Evolutionary conservation across 1,284 basidiomycete species (phyloP).

Genomic region (Irpex sp.): DNA sequence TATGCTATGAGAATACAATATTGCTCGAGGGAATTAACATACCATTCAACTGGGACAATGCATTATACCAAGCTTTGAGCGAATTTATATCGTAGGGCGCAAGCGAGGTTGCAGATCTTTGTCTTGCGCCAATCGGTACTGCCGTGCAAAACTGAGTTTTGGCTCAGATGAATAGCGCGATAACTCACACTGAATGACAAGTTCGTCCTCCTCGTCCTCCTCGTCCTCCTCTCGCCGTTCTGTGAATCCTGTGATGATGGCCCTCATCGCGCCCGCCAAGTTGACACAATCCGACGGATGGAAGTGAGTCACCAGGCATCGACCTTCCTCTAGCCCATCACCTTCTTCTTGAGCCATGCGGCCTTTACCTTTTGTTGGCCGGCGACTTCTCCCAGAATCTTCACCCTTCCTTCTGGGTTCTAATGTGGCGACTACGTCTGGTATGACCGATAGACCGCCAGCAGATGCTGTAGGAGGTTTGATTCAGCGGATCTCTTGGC

Average conservation of each 20-base stretch:
- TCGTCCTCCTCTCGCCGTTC: conserved; percentile 23
- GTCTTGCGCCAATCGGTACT: conserved; percentile 30
- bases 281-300: conserved; percentile 56
- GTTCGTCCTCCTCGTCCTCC: conserved; percentile 25
- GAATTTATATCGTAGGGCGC: conserved; percentile 58
- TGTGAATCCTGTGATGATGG: conserved; percentile 52
- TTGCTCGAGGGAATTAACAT: conserved; percentile 9
- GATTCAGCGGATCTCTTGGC: conserved; percentile 16
- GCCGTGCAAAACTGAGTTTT: background rate
- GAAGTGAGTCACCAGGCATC: conserved; percentile 41
- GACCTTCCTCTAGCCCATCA: background rate
- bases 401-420: background rate
- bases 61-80: conserved; percentile 55
- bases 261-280: conserved; percentile 50
- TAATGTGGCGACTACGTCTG: conserved; percentile 8
- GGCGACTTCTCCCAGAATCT: background rate
- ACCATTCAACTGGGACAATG: conserved; percentile 35
- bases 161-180: background rate
- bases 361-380: conserved; percentile 3
- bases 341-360: conserved; percentile 24
- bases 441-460: conserved; percentile 4
- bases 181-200: background rate
- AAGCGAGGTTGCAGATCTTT: conserved; percentile 45
- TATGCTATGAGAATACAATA: background rate
- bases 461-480: conserved; percentile 20